Conservation (phyloP, 495 filamentous ascomycete genomes). For the Penicillium steckii region DNA sequence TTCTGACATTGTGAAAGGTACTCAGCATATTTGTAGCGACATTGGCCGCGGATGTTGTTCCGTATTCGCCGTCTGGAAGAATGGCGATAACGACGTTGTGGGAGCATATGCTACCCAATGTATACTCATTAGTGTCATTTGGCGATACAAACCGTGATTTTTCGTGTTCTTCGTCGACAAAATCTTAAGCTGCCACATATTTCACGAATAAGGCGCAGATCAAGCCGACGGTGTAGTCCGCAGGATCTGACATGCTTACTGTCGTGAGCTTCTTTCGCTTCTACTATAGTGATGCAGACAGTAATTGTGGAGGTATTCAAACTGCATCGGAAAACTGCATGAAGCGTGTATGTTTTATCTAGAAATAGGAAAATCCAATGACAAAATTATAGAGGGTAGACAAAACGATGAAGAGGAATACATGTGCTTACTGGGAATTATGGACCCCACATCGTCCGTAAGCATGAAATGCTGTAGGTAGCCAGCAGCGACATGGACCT, state of each 20-base stretch:
- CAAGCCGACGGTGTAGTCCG: conserved; percentile 46
- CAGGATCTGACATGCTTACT: conserved; percentile 14
- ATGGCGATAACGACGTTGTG: conserved; percentile 21
- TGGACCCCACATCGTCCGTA: too few relatives aligned
- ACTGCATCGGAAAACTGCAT: too few relatives aligned
- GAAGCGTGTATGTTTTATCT: too few relatives aligned
- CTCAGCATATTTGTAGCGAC: conserved; percentile 30
- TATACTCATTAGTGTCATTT: conserved; percentile 32
- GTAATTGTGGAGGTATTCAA: too few relatives aligned
- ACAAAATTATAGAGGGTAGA: too few relatives aligned
- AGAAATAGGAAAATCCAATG: too few relatives aligned
- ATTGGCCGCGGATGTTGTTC: conserved; percentile 15
- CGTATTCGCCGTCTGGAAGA: conserved; percentile 4
- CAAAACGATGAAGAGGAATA: too few relatives aligned
- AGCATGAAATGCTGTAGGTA: too few relatives aligned
- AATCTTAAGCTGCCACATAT: conserved; percentile 31
- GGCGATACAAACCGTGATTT: background rate
- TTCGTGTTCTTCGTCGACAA: conserved; percentile 36
- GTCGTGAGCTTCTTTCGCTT: background rate
- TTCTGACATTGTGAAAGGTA: conserved; percentile 12
- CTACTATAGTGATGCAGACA: too few relatives aligned
- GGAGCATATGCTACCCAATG: conserved; percentile 30
- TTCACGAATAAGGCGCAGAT: conserved; percentile 44
- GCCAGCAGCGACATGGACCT: too few relatives aligned
- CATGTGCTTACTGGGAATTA: too few relatives aligned